Evolutionary conservation across 805 yeast species (phyloP).

Genomic region (Hanseniaspora hatyaiensis): DNA sequence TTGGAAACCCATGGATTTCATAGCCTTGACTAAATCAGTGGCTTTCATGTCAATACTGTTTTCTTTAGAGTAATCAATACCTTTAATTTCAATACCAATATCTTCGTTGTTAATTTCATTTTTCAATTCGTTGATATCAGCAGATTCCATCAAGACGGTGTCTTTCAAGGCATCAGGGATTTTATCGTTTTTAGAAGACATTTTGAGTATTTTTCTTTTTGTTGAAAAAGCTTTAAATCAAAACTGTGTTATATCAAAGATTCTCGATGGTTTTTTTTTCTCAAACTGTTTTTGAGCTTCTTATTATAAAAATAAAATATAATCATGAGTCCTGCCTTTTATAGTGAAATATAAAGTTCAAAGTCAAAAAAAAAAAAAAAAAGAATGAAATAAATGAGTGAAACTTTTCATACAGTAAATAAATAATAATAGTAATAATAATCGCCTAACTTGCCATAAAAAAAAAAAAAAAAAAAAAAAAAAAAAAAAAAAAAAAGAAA

Average conservation of each 20-base stretch:
- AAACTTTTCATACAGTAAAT: too few relatives aligned
- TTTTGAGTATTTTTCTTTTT: slow-evolving; percentile 14
- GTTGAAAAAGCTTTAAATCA: too few relatives aligned
- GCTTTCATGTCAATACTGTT: slow-evolving; percentile 71
- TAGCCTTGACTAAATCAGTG: slow-evolving; percentile 59
- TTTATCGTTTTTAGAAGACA: slow-evolving; percentile 31
- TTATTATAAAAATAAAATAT: too few relatives aligned
- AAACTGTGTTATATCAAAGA: too few relatives aligned
- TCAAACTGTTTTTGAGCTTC: too few relatives aligned
- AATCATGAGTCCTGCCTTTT: too few relatives aligned
- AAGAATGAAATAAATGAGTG: too few relatives aligned
- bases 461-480: background rate
- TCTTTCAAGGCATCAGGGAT: slow-evolving; percentile 71
- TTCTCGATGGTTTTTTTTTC: background rate
- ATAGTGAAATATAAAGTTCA: too few relatives aligned
- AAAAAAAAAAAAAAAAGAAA: background rate
- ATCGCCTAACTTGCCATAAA: background rate
- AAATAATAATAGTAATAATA: background rate
- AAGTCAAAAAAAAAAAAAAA: too few relatives aligned
- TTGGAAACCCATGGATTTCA: slow-evolving; percentile 96
- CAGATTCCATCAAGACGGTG: slow-evolving; percentile 81
- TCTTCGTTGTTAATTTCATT: slow-evolving; percentile 41
- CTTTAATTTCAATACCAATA: slow-evolving; percentile 59
- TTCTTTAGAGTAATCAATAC: slow-evolving; percentile 78
- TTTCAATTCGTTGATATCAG: slow-evolving; percentile 39